These are phyloP conservation scores for Aspergillus cejpii DNA, from an alignment of 2,329 filamentous ascomycete species.

Conservation along the genomic window DNA sequence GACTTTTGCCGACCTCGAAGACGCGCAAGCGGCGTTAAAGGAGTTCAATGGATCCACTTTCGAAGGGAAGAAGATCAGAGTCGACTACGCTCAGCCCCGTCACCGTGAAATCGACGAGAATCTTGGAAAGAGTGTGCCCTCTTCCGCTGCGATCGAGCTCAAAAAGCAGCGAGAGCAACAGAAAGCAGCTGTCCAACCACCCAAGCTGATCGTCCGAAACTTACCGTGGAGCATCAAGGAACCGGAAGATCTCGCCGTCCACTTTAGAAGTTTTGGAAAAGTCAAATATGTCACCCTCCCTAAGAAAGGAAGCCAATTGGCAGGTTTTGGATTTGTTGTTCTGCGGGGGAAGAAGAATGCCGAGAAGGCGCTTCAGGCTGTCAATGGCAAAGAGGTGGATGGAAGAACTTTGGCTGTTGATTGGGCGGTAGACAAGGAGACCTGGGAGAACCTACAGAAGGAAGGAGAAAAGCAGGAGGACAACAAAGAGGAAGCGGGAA, in stretches of 20 bases:
- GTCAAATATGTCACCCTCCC: conserved; percentile 83
- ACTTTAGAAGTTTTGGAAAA: conserved; percentile 86
- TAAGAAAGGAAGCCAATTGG: conserved; percentile 62
- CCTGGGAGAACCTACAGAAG: conserved; percentile 65
- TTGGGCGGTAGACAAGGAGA: conserved; percentile 88
- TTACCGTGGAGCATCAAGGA: conserved; percentile 93
- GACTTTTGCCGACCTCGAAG: conserved; percentile 88
- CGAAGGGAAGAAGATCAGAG: conserved; percentile 71
- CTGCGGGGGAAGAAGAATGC: conserved; percentile 84
- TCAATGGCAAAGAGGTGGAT: conserved; percentile 88
- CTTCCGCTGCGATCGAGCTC: conserved; percentile 30
- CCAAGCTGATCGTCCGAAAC: conserved; percentile 84
- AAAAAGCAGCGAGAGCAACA: conserved; percentile 50
- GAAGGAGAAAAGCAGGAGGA: conserved; percentile 27
- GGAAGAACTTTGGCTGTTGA: conserved; percentile 86
- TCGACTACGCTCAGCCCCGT: conserved; percentile 83
- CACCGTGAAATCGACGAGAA: conserved; percentile 59
- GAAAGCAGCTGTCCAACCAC: conserved; percentile 54
- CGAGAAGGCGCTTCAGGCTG: conserved; percentile 71
- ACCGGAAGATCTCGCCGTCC: conserved; percentile 66
- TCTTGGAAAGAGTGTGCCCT: conserved; percentile 37
- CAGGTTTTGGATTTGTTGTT: conserved; percentile 89
- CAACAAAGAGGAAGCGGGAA: conserved; percentile 26
- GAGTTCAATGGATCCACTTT: conserved; percentile 73
- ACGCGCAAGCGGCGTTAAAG: conserved; percentile 71